These are phyloP conservation scores for Tilletia setariae DNA, from an alignment of 1,284 basidiomycete genomes.

Conservation along the genomic window DNA sequence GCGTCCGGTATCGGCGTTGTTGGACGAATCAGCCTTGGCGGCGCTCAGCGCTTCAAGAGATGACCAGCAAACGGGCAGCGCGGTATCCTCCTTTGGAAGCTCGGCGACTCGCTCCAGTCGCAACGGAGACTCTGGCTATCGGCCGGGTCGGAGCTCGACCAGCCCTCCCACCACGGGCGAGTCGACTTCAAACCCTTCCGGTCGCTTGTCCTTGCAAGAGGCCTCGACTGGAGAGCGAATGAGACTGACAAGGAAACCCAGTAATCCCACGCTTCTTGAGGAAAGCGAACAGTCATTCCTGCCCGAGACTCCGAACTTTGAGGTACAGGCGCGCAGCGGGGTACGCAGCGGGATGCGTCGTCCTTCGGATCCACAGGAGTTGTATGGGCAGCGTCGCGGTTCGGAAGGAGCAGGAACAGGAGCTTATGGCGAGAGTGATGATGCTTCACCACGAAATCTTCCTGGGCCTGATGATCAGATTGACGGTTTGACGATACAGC, in stretches of 20 bases:
- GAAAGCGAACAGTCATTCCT: background rate
- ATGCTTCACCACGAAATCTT: background rate
- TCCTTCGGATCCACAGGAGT: too few species aligned
- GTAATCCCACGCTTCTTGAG: background rate
- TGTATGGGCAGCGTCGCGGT: too few species aligned
- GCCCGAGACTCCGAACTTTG: too few species aligned
- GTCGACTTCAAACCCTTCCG: background rate
- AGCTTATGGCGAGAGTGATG: too few species aligned
- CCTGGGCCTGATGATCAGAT: slow-evolving; percentile 11
- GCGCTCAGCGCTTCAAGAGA: background rate
- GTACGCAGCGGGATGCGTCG: too few species aligned
- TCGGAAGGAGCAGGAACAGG: too few species aligned
- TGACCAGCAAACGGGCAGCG: background rate
- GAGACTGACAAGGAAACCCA: background rate
- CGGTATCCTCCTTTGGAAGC: background rate
- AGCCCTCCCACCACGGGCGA: slow-evolving; percentile 11
- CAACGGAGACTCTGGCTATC: background rate
- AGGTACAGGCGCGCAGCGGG: too few species aligned
- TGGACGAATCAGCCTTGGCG: slow-evolving; percentile 5
- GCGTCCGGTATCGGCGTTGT: slow-evolving; percentile 4
- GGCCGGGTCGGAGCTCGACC: background rate
- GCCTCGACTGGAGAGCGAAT: background rate
- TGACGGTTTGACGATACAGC: slow-evolving; percentile 12
- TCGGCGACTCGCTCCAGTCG: background rate
- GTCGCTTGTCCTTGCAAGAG: background rate